Conservation (phyloP, 768 basidiomycete genomes). For the Clitopilus passeckerianus region DNA sequence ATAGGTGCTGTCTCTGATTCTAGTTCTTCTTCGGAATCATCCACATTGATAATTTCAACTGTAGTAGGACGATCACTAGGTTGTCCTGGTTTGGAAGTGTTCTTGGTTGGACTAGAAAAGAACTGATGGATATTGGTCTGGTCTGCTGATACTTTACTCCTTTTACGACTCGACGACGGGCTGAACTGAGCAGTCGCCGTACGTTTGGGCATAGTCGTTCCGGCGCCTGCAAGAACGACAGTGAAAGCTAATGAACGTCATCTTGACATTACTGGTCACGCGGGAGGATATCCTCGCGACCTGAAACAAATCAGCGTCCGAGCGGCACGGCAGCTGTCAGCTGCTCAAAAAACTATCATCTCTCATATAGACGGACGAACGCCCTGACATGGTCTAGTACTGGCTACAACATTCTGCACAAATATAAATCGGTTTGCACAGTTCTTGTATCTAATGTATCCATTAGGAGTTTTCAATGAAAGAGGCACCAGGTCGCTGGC, state of each 20-base stretch:
- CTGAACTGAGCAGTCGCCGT: background rate
- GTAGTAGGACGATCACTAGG: background rate
- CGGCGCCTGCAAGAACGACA: background rate
- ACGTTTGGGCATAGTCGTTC: background rate
- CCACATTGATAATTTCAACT: background rate
- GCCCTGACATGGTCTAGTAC: background rate
- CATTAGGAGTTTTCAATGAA: background rate
- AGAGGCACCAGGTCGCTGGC: background rate
- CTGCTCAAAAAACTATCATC: background rate
- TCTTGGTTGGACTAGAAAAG: background rate
- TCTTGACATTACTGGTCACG: background rate
- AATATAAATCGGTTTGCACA: background rate
- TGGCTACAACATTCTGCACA: background rate
- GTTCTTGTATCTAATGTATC: background rate
- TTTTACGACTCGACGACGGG: background rate
- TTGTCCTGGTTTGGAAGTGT: background rate
- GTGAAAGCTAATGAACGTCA: background rate
- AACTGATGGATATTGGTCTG: background rate
- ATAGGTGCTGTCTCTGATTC: background rate
- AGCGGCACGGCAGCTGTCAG: background rate
- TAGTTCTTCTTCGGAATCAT: background rate
- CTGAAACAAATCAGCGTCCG: background rate
- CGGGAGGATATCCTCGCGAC: background rate
- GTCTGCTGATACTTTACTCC: background rate
- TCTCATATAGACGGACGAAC: background rate